Conservation (phyloP, 2,329 filamentous ascomycete species). For the Lomentospora prolificans region DNA sequence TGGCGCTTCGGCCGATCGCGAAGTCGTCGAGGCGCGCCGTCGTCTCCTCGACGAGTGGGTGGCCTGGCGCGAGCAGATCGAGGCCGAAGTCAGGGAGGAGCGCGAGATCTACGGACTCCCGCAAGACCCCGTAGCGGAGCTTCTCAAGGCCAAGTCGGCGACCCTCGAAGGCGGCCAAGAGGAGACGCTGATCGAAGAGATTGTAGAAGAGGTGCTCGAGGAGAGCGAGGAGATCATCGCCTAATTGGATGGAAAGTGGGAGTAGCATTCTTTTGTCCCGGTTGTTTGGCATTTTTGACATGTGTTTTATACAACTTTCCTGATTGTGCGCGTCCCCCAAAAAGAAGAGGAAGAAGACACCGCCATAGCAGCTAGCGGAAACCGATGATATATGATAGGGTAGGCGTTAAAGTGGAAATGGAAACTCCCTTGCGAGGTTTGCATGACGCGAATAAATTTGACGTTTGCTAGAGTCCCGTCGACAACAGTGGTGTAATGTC, state of each 20-base stretch:
- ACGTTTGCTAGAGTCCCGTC: background rate
- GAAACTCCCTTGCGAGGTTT: background rate
- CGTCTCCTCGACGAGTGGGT: slow-evolving; percentile 80
- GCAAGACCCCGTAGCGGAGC: slow-evolving; percentile 51
- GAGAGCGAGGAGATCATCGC: slow-evolving; percentile 70
- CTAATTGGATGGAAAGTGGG: background rate
- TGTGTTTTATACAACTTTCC: background rate
- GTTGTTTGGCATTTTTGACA: background rate
- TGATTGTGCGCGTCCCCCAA: background rate
- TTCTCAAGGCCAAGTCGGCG: slow-evolving; percentile 46
- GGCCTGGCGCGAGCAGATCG: slow-evolving; percentile 67
- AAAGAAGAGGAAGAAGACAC: background rate
- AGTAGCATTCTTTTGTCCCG: slow-evolving; percentile 17
- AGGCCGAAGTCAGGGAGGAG: slow-evolving; percentile 64
- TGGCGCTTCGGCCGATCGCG: slow-evolving; percentile 86
- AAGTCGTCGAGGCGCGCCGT: slow-evolving; percentile 81
- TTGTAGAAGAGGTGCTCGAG: slow-evolving; percentile 72
- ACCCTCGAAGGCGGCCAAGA: slow-evolving; percentile 45
- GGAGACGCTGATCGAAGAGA: slow-evolving; percentile 78
- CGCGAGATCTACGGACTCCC: slow-evolving; percentile 57
- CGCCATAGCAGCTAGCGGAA: background rate
- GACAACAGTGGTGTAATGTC: too few species aligned
- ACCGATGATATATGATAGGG: slow-evolving; percentile 3
- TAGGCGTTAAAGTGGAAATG: background rate
- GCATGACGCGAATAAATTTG: background rate